A percentile compares a stretch with the other conserved stretches of the same genome.
Conservation (phyloP, 2,329 filamentous ascomycete species). For the Tolypocladium pustulatum region DNA sequence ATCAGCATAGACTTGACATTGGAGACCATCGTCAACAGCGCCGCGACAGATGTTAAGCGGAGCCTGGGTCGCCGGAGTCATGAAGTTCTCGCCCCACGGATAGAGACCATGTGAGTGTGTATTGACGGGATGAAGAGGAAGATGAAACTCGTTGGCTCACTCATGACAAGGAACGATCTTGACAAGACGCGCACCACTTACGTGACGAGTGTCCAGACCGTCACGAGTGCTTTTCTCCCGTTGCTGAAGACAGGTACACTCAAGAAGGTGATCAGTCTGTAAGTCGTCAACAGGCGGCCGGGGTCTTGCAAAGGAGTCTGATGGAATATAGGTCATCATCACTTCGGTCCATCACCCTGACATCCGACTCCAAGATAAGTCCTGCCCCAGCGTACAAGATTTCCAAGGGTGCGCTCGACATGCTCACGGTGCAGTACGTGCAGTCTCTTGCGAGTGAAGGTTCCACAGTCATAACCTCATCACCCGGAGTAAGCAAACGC, state of each 20-base stretch:
- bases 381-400: slow-evolving; percentile 30
- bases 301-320: neutral
- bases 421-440: slow-evolving; percentile 33
- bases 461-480: slow-evolving; percentile 29
- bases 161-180: slow-evolving; percentile 1
- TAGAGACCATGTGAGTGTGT: neutral
- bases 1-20: neutral
- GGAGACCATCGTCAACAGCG: neutral
- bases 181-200: neutral
- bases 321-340: slow-evolving; percentile 12
- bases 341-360: slow-evolving; percentile 27
- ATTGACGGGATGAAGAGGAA: neutral
- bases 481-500: slow-evolving; percentile 29
- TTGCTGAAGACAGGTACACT: slow-evolving; percentile 22
- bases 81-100: neutral
- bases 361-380: slow-evolving; percentile 7
- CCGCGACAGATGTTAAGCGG: neutral
- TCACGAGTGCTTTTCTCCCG: slow-evolving; percentile 25
- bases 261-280: slow-evolving; percentile 35
- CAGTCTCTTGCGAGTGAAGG: slow-evolving; percentile 23
- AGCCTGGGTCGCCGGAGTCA: neutral
- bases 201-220: slow-evolving; percentile 2
- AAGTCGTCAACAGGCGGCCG: neutral
- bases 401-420: slow-evolving; percentile 35
- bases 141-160: neutral